Evolutionary conservation across 805 yeast species (phyloP).

Genomic region (Wickerhamomyces queroliae): DNA sequence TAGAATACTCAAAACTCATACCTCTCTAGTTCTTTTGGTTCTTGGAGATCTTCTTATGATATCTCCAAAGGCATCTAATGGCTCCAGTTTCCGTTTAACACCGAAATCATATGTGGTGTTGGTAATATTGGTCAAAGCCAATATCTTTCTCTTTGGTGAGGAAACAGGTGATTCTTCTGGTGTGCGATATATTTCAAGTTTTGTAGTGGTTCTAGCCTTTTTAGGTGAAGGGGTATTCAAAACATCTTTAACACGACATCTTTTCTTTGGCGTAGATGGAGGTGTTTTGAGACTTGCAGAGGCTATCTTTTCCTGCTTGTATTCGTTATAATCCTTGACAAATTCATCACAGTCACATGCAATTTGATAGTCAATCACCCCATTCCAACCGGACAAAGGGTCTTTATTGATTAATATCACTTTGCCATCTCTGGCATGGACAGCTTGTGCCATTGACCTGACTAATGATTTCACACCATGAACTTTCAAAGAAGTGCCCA

Average conservation of each 20-base stretch:
- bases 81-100: neutral
- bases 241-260: slow-evolving; percentile 9
- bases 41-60: slow-evolving; percentile 3
- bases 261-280: slow-evolving; percentile 25
- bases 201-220: neutral
- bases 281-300: slow-evolving; percentile 26
- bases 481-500: slow-evolving; percentile 91
- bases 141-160: slow-evolving; percentile 1
- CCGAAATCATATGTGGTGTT: no score
- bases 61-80: neutral
- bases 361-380: slow-evolving; percentile 73
- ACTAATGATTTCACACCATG: slow-evolving; percentile 84
- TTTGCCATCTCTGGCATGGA: slow-evolving; percentile 74
- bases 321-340: slow-evolving; percentile 34
- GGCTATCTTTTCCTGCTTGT: slow-evolving; percentile 12
- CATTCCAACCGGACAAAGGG: slow-evolving; percentile 61
- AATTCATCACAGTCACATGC: slow-evolving; percentile 79
- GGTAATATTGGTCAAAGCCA: neutral
- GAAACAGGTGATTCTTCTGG: slow-evolving; percentile 4
- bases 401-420: slow-evolving; percentile 76
- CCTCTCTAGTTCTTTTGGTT: neutral
- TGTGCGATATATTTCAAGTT: neutral
- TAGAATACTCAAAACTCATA: no score
- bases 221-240: slow-evolving; percentile 12
- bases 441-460: slow-evolving; percentile 54